Conservation (phyloP, 2,329 filamentous ascomycete genomes). For the Claviceps monticola region DNA sequence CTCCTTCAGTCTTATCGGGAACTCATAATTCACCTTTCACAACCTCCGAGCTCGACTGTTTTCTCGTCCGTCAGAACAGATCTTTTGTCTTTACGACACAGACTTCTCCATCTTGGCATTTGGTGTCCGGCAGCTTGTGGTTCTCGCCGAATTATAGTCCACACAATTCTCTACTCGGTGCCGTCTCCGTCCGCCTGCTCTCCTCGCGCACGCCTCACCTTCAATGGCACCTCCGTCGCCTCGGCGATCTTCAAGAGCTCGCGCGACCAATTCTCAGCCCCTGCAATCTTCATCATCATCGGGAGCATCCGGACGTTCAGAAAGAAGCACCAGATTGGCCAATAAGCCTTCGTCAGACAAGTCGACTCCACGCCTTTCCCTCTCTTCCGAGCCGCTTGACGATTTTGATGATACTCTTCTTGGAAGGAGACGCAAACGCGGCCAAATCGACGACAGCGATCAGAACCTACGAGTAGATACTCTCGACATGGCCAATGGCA, state of each 20-base stretch:
- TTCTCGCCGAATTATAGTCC: neutral
- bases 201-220: conserved; percentile 17
- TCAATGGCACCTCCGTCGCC: conserved; percentile 53
- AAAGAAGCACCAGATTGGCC: conserved; percentile 59
- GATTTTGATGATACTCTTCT: conserved; percentile 59
- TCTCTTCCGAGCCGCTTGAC: conserved; percentile 55
- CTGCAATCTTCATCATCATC: conserved; percentile 71
- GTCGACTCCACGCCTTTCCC: conserved; percentile 58
- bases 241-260: conserved; percentile 84
- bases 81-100: neutral
- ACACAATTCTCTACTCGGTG: neutral
- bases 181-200: conserved; percentile 17
- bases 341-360: conserved; percentile 64
- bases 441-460: conserved; percentile 47
- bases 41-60: conserved; percentile 12
- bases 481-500: conserved; percentile 45
- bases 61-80: neutral
- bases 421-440: conserved; percentile 67
- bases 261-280: conserved; percentile 60
- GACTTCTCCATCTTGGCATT: neutral
- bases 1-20: neutral
- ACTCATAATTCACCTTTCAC: conserved; percentile 7
- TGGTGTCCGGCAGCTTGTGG: neutral
- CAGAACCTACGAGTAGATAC: conserved; percentile 28
- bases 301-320: conserved; percentile 60